Percentiles rank a stretch among this genome's conserved stretches.
Evolutionary conservation across 176 grass and related monocot species (phyloP).

Genomic region (Cenchrus fungigraminus): DNA sequence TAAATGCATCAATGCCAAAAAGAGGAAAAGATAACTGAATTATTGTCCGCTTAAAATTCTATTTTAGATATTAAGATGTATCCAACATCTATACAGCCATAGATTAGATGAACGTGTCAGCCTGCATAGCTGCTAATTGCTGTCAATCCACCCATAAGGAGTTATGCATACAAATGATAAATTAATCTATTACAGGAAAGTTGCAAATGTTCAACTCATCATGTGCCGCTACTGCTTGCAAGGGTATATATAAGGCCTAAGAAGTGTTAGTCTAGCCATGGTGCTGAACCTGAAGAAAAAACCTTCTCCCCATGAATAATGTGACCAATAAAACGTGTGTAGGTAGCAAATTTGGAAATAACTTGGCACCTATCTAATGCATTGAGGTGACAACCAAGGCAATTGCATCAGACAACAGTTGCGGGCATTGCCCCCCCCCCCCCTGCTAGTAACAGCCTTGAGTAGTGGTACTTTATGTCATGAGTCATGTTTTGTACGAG

Average conservation of each 20-base stretch:
- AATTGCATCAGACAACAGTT: conserved; percentile 17
- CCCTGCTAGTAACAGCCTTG: background rate
- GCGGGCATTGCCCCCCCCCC: background rate
- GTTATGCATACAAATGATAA: background rate
- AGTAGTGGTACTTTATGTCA: background rate
- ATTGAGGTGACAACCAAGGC: background rate
- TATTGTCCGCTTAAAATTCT: conserved; percentile 8
- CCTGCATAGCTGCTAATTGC: background rate
- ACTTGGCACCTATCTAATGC: background rate
- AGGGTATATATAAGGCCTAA: background rate
- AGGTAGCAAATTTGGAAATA: background rate
- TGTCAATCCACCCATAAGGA: background rate
- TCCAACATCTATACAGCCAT: background rate
- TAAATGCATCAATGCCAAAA: conserved; percentile 15
- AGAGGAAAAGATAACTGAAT: background rate
- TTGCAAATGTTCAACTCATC: background rate
- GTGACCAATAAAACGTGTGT: background rate
- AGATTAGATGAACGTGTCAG: background rate
- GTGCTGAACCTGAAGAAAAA: background rate
- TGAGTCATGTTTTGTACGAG: background rate
- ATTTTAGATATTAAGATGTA: conserved; percentile 9
- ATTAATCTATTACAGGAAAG: background rate
- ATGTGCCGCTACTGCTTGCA: background rate
- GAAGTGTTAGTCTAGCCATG: background rate
- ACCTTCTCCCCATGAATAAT: background rate